Conservation (phyloP, 2,329 filamentous ascomycete genomes). For the Colletotrichum sp. region DNA sequence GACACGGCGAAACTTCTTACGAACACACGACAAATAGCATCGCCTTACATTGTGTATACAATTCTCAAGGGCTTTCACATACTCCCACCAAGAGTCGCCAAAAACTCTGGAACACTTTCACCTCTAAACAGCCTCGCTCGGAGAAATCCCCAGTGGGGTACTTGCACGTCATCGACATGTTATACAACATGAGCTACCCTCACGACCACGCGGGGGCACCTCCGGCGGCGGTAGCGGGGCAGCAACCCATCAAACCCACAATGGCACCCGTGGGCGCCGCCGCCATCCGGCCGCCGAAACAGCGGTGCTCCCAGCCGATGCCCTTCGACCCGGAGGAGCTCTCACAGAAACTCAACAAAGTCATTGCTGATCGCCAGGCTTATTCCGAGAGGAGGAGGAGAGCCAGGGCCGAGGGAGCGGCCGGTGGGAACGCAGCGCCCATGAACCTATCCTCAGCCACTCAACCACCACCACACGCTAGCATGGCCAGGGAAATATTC, state of each 20-base stretch:
- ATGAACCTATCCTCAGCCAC: neutral
- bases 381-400: conserved; percentile 39
- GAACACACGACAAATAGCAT: neutral
- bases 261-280: neutral
- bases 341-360: conserved; percentile 53
- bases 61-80: neutral
- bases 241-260: conserved; percentile 3
- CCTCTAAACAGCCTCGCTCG: too few species aligned
- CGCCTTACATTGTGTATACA: neutral
- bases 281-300: conserved; percentile 8
- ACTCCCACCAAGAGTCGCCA: neutral
- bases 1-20: neutral
- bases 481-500: neutral
- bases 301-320: conserved; percentile 24
- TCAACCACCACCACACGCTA: neutral
- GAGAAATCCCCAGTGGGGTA: neutral
- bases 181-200: conserved; percentile 29
- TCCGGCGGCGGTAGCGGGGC: neutral
- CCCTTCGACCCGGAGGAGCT: conserved; percentile 61
- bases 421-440: neutral
- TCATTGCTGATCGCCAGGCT: conserved; percentile 55
- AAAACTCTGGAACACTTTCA: neutral
- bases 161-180: conserved; percentile 20
- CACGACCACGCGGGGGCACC: conserved; percentile 21
- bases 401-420: conserved; percentile 28